Percentiles rank a stretch among this genome's conserved stretches.
Conservation (phyloP, 1,139 yeast genomes). For the Geotrichum restrictum region DNA sequence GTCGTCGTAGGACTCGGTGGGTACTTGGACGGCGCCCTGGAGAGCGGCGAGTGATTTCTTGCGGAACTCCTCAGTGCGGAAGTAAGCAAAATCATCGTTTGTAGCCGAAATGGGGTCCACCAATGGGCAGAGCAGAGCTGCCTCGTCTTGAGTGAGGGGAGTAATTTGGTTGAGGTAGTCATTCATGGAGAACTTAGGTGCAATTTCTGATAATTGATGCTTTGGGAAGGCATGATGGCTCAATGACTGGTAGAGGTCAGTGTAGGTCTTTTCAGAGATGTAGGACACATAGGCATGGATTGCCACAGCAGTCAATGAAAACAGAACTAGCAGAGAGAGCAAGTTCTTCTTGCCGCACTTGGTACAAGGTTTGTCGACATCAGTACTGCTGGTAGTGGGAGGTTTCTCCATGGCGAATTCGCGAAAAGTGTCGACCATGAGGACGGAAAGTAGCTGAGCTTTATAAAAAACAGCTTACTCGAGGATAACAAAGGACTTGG, state of each 20-base stretch:
- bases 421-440: conserved; percentile 1
- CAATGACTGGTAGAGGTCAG: background rate
- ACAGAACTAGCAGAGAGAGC: background rate
- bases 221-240: background rate
- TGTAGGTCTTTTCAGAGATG: background rate
- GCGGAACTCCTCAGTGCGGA: conserved; percentile 16
- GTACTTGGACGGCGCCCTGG: conserved; percentile 52
- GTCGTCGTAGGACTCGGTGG: conserved; percentile 60
- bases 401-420: background rate
- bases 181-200: background rate
- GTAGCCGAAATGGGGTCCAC: background rate
- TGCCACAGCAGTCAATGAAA: background rate
- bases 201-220: no score
- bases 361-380: no score
- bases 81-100: conserved; percentile 8
- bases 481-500: no score
- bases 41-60: conserved; percentile 8
- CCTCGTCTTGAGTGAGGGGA: conserved; percentile 1
- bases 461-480: no score
- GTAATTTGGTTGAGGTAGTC: background rate
- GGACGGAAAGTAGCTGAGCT: no score
- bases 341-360: background rate
- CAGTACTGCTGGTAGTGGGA: no score
- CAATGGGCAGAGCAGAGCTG: background rate
- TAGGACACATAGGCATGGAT: background rate